Conservation (phyloP, 305 asterid genomes). For the Fraxinus platypoda region DNA sequence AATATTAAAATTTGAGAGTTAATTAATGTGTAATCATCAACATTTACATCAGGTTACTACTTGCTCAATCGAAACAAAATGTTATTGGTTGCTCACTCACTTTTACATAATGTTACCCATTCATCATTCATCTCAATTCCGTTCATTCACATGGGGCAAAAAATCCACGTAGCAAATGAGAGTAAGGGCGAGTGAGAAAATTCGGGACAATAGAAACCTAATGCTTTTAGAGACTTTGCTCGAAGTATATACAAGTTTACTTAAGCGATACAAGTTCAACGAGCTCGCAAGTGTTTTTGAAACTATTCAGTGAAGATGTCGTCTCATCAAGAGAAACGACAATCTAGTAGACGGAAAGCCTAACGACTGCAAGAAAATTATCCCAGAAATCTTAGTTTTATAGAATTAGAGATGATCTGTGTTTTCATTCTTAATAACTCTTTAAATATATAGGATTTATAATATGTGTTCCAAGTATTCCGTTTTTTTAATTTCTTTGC, state of each 20-base stretch:
- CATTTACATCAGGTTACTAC: constrained; percentile 36
- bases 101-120: no score
- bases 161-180: constrained; percentile 17
- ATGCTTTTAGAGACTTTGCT: constrained; percentile 83
- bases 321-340: constrained; percentile 94
- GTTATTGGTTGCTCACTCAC: no score
- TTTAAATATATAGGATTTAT: no score
- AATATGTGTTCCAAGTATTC: no score
- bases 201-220: constrained; percentile 57
- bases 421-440: background rate
- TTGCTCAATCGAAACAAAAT: no score
- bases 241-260: constrained; percentile 82
- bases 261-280: constrained; percentile 77
- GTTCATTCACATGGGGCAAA: no score
- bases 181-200: constrained; percentile 38
- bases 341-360: background rate
- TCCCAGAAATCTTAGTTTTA: background rate
- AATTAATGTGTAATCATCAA: no score
- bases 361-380: background rate
- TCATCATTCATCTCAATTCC: no score
- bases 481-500: no score
- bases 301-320: constrained; percentile 78
- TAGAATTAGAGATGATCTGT: background rate
- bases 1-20: background rate
- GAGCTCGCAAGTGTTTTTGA: constrained; percentile 81